Evolutionary conservation across 2,329 filamentous ascomycete genomes (phyloP), one percentile per base, ranked within the genome.

Genomic region (Aspergillus novoparasiticus): DNA sequence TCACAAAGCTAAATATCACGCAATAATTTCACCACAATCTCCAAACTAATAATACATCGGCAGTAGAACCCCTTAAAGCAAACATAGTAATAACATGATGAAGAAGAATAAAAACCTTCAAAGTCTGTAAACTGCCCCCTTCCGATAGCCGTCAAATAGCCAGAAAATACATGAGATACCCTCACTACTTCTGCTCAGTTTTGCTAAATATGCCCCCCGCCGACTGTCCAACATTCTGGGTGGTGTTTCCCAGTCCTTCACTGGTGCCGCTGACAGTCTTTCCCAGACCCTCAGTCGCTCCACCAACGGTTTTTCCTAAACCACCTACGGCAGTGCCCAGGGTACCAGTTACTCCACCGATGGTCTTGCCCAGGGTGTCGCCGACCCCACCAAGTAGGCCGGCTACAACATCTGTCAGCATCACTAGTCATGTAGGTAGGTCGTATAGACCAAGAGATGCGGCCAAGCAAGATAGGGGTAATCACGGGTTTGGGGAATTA

Each of bases 281-380:
- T 10, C 73, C 73, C 36, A 75, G 53, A 0, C 71, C 71, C 21
- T 75, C 69, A 26, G 76, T 77, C 59, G 73, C 72, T 57, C 73
- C 70, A 39, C 76, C 76, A 12, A 76, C 75, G 4, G 76, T 78
- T 58, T 71, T 72, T 21, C 75, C 74, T 5, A 77, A 60, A 23
- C 74, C 72, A 12, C 71, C 65, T 23, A 75, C 71, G 6, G 69
- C 64, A 34, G 34, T 53, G 45, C 75, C 74, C 2, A 74, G 57
- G 2, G 75, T 76, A 65, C 72, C 72, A 46, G 74, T 75, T 12
- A 76, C 66, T 58, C 76, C 76, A 62, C 71, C 70, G 32, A 75
- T 71, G 30, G 73, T 73, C 46, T 73, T 72, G 50, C 72, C 72
- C 19, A 75, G 34, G 39, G 71, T 73, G 51, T 73, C 69, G 32